Evolutionary conservation across 169 alveolate species (phyloP).

Genomic region (Plasmodium coatneyi): DNA sequence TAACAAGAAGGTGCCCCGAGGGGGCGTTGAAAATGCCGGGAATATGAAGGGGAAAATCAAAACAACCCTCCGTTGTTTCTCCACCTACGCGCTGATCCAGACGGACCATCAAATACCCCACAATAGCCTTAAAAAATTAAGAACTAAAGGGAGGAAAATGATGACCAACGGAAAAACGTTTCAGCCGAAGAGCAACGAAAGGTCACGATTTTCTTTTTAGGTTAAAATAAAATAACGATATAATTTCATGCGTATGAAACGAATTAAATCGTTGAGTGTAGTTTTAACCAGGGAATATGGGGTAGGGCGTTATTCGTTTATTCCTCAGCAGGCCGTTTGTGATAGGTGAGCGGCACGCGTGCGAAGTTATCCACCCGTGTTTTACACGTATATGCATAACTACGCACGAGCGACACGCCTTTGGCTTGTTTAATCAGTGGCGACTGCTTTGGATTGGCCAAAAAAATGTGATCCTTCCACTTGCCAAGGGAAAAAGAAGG

Average conservation of each 20-base stretch:
- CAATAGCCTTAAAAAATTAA: neutral
- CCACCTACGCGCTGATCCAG: neutral
- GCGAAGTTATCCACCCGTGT: neutral
- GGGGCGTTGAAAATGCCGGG: constrained; percentile 76
- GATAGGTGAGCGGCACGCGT: neutral
- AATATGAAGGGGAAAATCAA: constrained; percentile 51
- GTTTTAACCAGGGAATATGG: constrained; percentile 18
- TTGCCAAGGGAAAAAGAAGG: neutral
- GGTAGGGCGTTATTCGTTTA: neutral
- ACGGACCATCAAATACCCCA: neutral
- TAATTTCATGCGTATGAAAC: constrained; percentile 11
- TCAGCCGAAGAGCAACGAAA: neutral
- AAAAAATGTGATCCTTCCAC: neutral
- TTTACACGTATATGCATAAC: neutral
- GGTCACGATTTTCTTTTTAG: constrained; percentile 14
- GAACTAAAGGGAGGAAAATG: neutral
- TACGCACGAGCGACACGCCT: neutral
- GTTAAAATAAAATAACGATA: constrained; percentile 67
- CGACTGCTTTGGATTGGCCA: neutral
- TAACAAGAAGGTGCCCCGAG: constrained; percentile 70
- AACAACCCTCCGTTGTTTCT: neutral
- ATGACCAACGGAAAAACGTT: neutral
- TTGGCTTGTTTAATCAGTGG: neutral
- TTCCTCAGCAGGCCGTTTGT: neutral
- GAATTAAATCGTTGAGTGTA: constrained; percentile 70